Base-by-base conservation (phyloP, 805 yeast species). In the Ogataea thermomethanolica region DNA sequence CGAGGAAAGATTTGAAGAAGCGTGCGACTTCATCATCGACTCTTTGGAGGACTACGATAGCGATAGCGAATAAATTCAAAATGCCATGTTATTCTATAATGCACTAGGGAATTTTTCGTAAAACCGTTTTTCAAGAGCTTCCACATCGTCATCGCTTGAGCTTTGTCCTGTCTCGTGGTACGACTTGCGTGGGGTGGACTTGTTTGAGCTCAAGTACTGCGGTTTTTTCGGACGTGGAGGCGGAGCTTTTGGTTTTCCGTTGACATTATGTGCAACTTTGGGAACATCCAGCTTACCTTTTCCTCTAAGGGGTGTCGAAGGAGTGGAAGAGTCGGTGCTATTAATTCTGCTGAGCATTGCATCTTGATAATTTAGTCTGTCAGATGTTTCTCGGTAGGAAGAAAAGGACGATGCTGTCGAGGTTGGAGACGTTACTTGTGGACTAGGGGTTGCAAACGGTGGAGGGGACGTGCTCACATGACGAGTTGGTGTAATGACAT, bases 1-100 rank as follows among this genome's bases (percentile, higher is more conserved):
- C 38, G 81, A 79, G 45, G 96, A 87, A 58, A 70, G 89, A 56
- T 85, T 86, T 50, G 88, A 83, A 23, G 97, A 89, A 55, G 85
- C 90, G 2, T 73, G 84, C 12, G 96, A 87, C 55, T 90, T 88
- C 56, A 77, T 91, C 28, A 64, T 82, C 48, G 95, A 86, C 54
- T 79, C 89, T 1, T 69, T 85, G 44, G 90, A 85, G 54, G 93
- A 80, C 36, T 75, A 70, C 61, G 78, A 73, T 30, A 73, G 73
- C 21, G 59, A 67, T 53, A 49, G 55, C 27, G 64, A 51, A 11
- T 50, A 55, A 15, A 51, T 38, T 28, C 23, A 8, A 33, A 33
- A 34, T 37, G 37, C 37, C 37, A 22, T 22, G 14, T 13, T 31
- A 31, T 33, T 38, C 37, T 33, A 77, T 14, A 77, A 70, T 37